phyloP scores from a whole-genome alignment of 2,329 filamentous ascomycete genomes.

The Fusarium nanum region DNA sequence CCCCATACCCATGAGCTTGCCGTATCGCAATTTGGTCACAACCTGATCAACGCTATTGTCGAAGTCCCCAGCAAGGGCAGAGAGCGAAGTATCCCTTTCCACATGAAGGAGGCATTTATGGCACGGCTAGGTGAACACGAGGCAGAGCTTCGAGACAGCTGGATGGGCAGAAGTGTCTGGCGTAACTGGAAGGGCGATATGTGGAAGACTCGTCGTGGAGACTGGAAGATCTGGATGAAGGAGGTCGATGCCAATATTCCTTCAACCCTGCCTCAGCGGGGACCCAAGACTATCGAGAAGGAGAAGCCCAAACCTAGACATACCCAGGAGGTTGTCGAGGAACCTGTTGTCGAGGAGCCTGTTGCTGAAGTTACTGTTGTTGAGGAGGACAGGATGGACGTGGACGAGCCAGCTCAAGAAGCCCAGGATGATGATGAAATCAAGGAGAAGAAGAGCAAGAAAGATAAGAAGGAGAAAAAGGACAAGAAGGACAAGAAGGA shows the following conservation, averaged over 20 bases:
- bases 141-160: constrained; percentile 62
- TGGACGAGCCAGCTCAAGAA: constrained; percentile 16
- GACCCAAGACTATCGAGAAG: constrained; percentile 22
- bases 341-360: constrained; percentile 1
- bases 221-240: constrained; percentile 69
- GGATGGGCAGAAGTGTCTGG: constrained; percentile 68
- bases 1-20: constrained; percentile 61
- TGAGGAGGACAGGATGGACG: constrained; percentile 25
- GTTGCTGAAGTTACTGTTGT: background rate
- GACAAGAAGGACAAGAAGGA: background rate
- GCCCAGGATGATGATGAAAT: constrained; percentile 6
- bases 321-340: constrained; percentile 3
- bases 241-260: constrained; percentile 53
- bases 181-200: constrained; percentile 68
- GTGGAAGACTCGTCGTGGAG: constrained; percentile 64
- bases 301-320: constrained; percentile 1
- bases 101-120: constrained; percentile 69
- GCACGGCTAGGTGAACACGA: constrained; percentile 61
- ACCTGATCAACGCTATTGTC: constrained; percentile 62
- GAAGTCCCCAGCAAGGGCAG: constrained; percentile 62
- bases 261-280: constrained; percentile 31
- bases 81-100: constrained; percentile 64
- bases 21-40: constrained; percentile 63
- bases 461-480: constrained; percentile 4
- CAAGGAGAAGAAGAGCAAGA: constrained; percentile 4